These are phyloP conservation scores for Eremochloa ophiuroides DNA, from an alignment of 176 grass and related monocot species.

Conservation along the genomic window DNA sequence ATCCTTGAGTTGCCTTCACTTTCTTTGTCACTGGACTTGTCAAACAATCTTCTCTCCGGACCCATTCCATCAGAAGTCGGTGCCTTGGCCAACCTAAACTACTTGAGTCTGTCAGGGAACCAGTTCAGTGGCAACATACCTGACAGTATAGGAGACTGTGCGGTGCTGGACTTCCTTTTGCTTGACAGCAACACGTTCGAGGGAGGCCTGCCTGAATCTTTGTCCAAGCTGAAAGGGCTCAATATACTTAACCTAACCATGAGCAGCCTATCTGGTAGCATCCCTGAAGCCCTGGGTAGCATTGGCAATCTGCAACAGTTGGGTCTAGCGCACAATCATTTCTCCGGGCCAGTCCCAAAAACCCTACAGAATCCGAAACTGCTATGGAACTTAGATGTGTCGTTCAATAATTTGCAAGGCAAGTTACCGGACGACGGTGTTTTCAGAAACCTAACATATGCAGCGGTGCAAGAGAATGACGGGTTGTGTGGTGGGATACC, in stretches of 20 bases:
- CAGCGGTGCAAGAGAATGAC: conserved; percentile 9
- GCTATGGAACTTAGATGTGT: not conserved
- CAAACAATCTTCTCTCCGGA: not conserved
- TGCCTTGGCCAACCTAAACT: not conserved
- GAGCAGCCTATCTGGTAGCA: not conserved
- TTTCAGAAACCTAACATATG: conserved; percentile 20
- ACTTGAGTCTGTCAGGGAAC: conserved; percentile 1
- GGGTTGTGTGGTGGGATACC: conserved; percentile 26
- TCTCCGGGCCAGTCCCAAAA: conserved; percentile 12
- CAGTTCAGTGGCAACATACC: conserved; percentile 23
- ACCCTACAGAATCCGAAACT: not conserved
- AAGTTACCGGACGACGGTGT: conserved; percentile 16
- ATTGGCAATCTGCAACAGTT: not conserved
- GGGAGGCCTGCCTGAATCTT: conserved; percentile 18
- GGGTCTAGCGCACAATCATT: conserved; percentile 20
- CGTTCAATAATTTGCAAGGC: conserved; percentile 26
- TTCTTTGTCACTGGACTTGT: not conserved
- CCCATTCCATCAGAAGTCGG: not conserved
- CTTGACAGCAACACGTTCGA: conserved; percentile 26
- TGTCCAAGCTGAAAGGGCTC: conserved; percentile 29
- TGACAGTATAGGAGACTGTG: not conserved
- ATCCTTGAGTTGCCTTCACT: not conserved
- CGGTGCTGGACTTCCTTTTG: not conserved
- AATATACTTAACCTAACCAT: not conserved
- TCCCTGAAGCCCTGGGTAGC: not conserved